A percentile compares a stretch with the other conserved stretches of the same genome.
Conservation (phyloP, 192 early-diverging fungal genomes). For the Coemansia furcata region DNA sequence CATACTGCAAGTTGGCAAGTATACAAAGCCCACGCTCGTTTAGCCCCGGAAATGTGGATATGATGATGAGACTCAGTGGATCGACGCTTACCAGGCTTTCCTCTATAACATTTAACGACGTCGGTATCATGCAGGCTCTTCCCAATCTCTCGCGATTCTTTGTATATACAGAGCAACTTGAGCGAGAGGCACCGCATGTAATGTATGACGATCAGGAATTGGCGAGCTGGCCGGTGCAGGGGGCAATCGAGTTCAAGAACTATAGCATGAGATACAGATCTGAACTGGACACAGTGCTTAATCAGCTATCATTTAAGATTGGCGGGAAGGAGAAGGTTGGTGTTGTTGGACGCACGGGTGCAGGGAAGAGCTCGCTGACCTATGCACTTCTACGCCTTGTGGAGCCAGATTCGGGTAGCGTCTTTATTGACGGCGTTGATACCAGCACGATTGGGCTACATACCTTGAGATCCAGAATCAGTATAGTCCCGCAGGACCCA, state of each 20-base stretch:
- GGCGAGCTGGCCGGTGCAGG: slow-evolving; percentile 48
- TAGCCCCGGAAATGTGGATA: slow-evolving; percentile 6
- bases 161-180: slow-evolving; percentile 14
- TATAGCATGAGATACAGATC: slow-evolving; percentile 51
- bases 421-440: slow-evolving; percentile 58
- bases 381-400: slow-evolving; percentile 59
- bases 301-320: slow-evolving; percentile 36
- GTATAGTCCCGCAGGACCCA: slow-evolving; percentile 68
- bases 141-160: slow-evolving; percentile 10
- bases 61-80: slow-evolving; percentile 3
- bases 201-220: slow-evolving; percentile 46
- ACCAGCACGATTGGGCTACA: slow-evolving; percentile 57
- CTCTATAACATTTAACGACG: background rate
- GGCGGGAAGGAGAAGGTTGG: slow-evolving; percentile 59
- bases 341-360: slow-evolving; percentile 53
- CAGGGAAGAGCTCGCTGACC: slow-evolving; percentile 61
- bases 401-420: slow-evolving; percentile 48
- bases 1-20: background rate
- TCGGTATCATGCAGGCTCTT: background rate
- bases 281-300: slow-evolving; percentile 23
- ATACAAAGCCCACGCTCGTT: background rate
- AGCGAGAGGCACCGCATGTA: slow-evolving; percentile 63
- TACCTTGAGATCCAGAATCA: slow-evolving; percentile 53
- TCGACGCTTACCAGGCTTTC: slow-evolving; percentile 1
- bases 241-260: slow-evolving; percentile 39